phyloP scores from a whole-genome alignment of 129 eudicot species.

The Artemisia tridentata region DNA sequence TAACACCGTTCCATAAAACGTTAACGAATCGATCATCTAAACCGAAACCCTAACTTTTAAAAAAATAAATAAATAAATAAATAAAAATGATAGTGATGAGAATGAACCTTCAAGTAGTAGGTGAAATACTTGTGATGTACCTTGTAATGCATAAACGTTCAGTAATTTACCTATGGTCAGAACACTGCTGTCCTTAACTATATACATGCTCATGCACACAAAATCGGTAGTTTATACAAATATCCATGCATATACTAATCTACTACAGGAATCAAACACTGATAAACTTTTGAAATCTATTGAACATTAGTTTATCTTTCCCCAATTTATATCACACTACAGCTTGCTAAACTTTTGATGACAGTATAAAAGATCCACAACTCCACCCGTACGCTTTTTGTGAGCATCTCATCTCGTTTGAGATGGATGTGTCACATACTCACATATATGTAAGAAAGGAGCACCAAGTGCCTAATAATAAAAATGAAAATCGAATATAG shows the following conservation, averaged over 20 bases:
- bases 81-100: no score
- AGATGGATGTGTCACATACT: conserved; percentile 1
- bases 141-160: no score
- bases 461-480: neutral
- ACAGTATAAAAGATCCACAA: conserved; percentile 12
- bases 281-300: conserved; percentile 17
- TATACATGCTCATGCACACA: conserved; percentile 13
- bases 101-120: conserved; percentile 49
- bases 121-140: no score
- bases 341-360: conserved; percentile 8
- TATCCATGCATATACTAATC: neutral
- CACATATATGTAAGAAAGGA: neutral
- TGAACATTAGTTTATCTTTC: conserved; percentile 7
- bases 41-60: neutral
- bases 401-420: neutral
- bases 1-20: no score
- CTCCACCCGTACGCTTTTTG: neutral
- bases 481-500: conserved; percentile 1
- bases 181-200: no score
- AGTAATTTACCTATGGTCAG: no score
- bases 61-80: no score
- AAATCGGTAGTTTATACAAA: neutral
- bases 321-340: neutral
- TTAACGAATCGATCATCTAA: no score
- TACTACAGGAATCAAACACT: no score